A percentile compares a stretch with the other conserved stretches of the same genome.
These are phyloP conservation scores for Pythium aphanidermatum DNA, from an alignment of 352 stramenopile species.

Conservation along the genomic window DNA sequence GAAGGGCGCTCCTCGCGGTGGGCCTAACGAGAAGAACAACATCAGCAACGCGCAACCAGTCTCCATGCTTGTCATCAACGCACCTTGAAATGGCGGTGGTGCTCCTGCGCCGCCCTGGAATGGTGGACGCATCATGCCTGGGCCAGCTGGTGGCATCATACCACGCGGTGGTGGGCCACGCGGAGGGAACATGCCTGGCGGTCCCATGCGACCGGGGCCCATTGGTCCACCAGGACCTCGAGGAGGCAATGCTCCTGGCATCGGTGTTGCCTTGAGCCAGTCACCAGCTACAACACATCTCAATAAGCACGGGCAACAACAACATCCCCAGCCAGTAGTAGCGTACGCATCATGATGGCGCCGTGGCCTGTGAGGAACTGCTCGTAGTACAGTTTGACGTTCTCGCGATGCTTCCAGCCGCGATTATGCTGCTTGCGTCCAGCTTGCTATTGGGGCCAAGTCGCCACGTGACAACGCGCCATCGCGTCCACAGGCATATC, in stretches of 20 bases:
- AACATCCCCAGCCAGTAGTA: neutral
- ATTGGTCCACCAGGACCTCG: slow-evolving; percentile 19
- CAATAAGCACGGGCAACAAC: neutral
- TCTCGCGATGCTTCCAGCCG: slow-evolving; percentile 93
- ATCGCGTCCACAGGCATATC: no score
- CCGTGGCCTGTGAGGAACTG: slow-evolving; percentile 76
- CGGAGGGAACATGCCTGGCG: slow-evolving; percentile 49
- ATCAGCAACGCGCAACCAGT: neutral
- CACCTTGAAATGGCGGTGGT: slow-evolving; percentile 10
- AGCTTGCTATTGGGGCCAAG: slow-evolving; percentile 54
- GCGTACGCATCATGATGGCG: slow-evolving; percentile 71
- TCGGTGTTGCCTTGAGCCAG: slow-evolving; percentile 48
- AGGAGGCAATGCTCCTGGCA: slow-evolving; percentile 37
- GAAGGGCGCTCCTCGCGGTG: slow-evolving; percentile 39
- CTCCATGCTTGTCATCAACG: neutral
- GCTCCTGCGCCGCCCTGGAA: slow-evolving; percentile 36
- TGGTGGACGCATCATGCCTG: slow-evolving; percentile 67
- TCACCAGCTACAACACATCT: slow-evolving; percentile 40
- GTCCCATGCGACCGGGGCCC: no score
- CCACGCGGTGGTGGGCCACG: slow-evolving; percentile 58
- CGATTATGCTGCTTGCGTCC: slow-evolving; percentile 92
- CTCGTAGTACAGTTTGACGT: slow-evolving; percentile 93
- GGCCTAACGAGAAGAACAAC: slow-evolving; percentile 22
- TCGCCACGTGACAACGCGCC: no score
- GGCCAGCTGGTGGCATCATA: slow-evolving; percentile 57